Evolutionary conservation across 1,139 yeast genomes (phyloP).

Genomic region (Trichomonascaceae sp.): DNA sequence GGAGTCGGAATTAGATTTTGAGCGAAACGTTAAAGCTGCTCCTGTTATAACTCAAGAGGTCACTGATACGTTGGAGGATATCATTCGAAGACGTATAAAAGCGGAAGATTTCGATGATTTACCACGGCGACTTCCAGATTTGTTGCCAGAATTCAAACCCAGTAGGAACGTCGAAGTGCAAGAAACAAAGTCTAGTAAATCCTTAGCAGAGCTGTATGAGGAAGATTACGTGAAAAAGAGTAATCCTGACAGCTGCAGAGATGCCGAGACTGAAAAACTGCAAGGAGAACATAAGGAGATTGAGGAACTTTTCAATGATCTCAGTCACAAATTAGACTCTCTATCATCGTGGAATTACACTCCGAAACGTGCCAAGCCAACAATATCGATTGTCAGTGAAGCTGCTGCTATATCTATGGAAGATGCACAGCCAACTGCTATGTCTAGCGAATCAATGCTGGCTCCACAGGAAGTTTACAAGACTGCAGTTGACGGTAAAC

Average conservation of each 20-base stretch:
- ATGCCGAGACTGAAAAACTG: conserved; percentile 52
- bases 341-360: conserved; percentile 88
- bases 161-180: conserved; percentile 54
- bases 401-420: conserved; percentile 84
- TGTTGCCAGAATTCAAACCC: conserved; percentile 48
- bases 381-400: conserved; percentile 73
- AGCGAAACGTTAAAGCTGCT: conserved; percentile 72
- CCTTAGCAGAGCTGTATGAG: conserved; percentile 88
- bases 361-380: conserved; percentile 82
- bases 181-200: conserved; percentile 78
- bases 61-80: conserved; percentile 80
- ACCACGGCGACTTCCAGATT: conserved; percentile 63
- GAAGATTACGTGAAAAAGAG: conserved; percentile 60
- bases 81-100: conserved; percentile 75
- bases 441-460: conserved; percentile 65
- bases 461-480: conserved; percentile 96
- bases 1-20: conserved; percentile 59
- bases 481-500: conserved; percentile 39
- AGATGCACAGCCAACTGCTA: conserved; percentile 89
- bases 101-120: conserved; percentile 78
- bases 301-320: conserved; percentile 51
- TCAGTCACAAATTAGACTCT: conserved; percentile 75
- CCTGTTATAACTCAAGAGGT: conserved; percentile 89
- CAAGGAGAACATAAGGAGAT: conserved; percentile 75
- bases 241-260: conserved; percentile 32